Evolutionary conservation across 2,329 filamentous ascomycete species (phyloP).

Genomic region (Nothopassalora personata): DNA sequence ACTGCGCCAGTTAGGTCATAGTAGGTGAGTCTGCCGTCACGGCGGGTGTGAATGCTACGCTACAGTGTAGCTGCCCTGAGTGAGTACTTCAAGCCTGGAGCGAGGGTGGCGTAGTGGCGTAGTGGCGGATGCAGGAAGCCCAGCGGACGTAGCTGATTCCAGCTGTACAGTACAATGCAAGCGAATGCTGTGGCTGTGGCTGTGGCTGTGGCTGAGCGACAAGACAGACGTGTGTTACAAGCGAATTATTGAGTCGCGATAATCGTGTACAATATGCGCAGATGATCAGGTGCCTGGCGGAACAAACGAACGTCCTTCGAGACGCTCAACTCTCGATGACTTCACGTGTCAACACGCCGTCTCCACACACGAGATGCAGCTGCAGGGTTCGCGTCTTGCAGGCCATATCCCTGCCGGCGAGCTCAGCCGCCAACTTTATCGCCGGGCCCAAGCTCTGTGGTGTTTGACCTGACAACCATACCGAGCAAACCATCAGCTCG

Average conservation of each 20-base stretch:
- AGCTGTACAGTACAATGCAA: background rate
- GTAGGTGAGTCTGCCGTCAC: background rate
- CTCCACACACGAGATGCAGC: background rate
- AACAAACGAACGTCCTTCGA: too few relatives aligned
- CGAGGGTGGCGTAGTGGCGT: constrained; percentile 5
- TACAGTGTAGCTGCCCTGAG: background rate
- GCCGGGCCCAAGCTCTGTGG: background rate
- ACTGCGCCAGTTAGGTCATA: background rate
- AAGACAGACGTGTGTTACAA: background rate
- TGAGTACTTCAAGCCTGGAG: background rate
- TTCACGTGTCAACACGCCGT: background rate
- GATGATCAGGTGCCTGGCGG: background rate
- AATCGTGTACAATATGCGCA: background rate
- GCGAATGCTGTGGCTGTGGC: too few relatives aligned
- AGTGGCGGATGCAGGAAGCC: background rate
- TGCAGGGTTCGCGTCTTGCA: background rate
- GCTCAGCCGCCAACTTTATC: background rate
- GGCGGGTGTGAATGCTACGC: background rate
- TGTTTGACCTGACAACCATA: constrained; percentile 1
- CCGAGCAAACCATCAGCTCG: background rate
- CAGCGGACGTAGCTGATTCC: background rate
- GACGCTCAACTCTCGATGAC: background rate
- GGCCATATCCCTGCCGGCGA: background rate
- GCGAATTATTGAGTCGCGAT: background rate
- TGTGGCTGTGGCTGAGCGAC: too few relatives aligned